These are phyloP conservation scores for Puccinellia tenuiflora DNA, from an alignment of 176 grass and related monocot species.

Conservation along the genomic window DNA sequence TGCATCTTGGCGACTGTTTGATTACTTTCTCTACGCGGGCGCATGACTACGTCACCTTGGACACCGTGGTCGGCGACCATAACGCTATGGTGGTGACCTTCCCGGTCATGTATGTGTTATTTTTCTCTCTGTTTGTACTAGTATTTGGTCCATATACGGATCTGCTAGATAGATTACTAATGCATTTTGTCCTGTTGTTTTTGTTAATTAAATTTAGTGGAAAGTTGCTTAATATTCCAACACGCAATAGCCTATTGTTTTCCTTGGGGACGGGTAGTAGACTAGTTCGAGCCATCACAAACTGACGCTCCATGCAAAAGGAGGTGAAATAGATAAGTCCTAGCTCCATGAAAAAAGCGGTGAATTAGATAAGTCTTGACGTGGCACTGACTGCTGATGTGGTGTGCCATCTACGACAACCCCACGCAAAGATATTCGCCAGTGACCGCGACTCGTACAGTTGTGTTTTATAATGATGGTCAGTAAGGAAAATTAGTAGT, in stretches of 20 bases:
- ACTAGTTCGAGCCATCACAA: not conserved
- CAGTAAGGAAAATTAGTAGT: not conserved
- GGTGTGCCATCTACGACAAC: slow-evolving; percentile 3
- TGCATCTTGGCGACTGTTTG: too few relatives aligned
- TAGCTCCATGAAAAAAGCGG: not conserved
- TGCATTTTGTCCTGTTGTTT: too few relatives aligned
- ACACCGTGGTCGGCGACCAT: too few relatives aligned
- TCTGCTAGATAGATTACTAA: too few relatives aligned
- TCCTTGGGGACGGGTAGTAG: not conserved
- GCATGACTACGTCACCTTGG: too few relatives aligned
- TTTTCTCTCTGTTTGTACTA: too few relatives aligned
- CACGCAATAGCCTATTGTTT: not conserved
- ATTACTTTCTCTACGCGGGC: too few relatives aligned
- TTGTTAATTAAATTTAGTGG: too few relatives aligned
- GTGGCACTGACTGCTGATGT: slow-evolving; percentile 3
- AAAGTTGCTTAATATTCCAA: too few relatives aligned
- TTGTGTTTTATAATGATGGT: not conserved
- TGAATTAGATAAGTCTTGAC: slow-evolving; percentile 16
- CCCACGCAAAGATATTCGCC: not conserved
- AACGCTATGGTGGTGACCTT: too few relatives aligned
- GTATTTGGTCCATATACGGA: too few relatives aligned
- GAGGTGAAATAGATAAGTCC: not conserved
- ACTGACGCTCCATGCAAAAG: not conserved
- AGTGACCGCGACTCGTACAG: not conserved
- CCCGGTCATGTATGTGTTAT: too few relatives aligned